phyloP scores from a whole-genome alignment of 352 stramenopile genomes.

The Plasmopara halstedii region DNA sequence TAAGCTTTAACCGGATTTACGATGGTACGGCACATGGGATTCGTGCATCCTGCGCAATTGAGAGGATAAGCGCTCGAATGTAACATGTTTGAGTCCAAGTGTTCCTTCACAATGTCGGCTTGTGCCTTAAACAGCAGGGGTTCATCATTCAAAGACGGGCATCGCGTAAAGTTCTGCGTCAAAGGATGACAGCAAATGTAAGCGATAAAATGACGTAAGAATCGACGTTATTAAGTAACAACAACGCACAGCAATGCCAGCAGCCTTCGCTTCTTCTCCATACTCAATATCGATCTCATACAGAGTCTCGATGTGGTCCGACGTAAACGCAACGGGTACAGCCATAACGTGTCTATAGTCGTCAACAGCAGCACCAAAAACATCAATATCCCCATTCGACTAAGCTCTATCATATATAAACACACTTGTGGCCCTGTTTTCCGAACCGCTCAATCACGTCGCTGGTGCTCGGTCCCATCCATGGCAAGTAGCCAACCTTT shows the following conservation, averaged over 20 bases:
- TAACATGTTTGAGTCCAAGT: constrained; percentile 74
- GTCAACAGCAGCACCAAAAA: constrained; percentile 4
- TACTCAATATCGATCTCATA: constrained; percentile 99
- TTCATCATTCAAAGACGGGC: constrained; percentile 94
- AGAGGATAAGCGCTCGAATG: constrained; percentile 79
- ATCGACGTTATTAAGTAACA: not conserved
- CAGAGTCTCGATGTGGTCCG: constrained; percentile 99
- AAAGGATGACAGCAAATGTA: not conserved
- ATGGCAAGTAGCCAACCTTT: constrained; percentile 97
- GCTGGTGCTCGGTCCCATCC: constrained; percentile 97
- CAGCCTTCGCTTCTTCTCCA: constrained; percentile 91
- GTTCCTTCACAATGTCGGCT: constrained; percentile 94
- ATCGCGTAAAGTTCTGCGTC: constrained; percentile 86
- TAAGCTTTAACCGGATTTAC: constrained; percentile 80
- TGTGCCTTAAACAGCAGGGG: constrained; percentile 94
- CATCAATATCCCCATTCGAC: not conserved
- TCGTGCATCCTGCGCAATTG: constrained; percentile 76
- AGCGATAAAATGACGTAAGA: not conserved
- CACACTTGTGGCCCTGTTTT: constrained; percentile 86
- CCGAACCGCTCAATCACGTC: constrained; percentile 91
- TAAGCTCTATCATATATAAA: constrained; percentile 2
- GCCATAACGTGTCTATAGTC: constrained; percentile 86
- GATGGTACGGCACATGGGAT: constrained; percentile 78
- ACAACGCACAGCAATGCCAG: constrained; percentile 81
- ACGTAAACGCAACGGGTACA: constrained; percentile 98